Evolutionary conservation across 2,329 filamentous ascomycete genomes (phyloP).

Genomic region (Trichoderma arundinaceum): DNA sequence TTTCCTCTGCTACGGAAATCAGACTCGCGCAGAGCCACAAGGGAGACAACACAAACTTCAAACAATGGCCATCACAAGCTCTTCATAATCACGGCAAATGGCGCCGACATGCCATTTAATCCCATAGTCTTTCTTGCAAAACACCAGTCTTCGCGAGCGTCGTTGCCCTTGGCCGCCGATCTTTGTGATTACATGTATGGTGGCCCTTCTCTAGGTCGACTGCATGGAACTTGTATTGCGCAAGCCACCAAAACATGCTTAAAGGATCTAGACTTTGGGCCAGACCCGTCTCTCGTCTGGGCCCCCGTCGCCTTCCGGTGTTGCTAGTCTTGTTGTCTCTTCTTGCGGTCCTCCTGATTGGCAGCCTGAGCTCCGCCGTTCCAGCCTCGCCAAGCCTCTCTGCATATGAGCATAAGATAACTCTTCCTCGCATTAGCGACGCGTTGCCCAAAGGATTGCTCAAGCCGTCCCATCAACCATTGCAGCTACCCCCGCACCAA

Average conservation of each 20-base stretch:
- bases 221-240: neutral
- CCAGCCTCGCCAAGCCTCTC: conserved; percentile 57
- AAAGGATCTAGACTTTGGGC: conserved; percentile 49
- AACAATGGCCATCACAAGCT: neutral
- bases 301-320: conserved; percentile 58
- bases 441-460: conserved; percentile 56
- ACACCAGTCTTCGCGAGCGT: neutral
- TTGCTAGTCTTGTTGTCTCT: conserved; percentile 58
- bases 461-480: conserved; percentile 71
- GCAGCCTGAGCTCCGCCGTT: conserved; percentile 56
- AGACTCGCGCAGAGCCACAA: neutral
- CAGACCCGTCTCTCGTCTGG: conserved; percentile 56
- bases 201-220: neutral
- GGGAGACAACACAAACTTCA: neutral
- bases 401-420: conserved; percentile 56
- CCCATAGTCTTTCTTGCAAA: neutral
- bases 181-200: neutral
- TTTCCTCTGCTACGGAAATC: too few relatives aligned
- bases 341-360: conserved; percentile 61
- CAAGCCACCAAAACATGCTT: conserved; percentile 38
- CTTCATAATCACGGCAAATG: neutral
- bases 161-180: conserved; percentile 2
- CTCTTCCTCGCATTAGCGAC: conserved; percentile 52
- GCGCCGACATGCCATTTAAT: neutral
- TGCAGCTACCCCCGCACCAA: conserved; percentile 75